Percentiles rank a stretch among this genome's conserved stretches.
phyloP scores from a whole-genome alignment of 75 land plant genomes.

The Cupressus sempervirens region DNA sequence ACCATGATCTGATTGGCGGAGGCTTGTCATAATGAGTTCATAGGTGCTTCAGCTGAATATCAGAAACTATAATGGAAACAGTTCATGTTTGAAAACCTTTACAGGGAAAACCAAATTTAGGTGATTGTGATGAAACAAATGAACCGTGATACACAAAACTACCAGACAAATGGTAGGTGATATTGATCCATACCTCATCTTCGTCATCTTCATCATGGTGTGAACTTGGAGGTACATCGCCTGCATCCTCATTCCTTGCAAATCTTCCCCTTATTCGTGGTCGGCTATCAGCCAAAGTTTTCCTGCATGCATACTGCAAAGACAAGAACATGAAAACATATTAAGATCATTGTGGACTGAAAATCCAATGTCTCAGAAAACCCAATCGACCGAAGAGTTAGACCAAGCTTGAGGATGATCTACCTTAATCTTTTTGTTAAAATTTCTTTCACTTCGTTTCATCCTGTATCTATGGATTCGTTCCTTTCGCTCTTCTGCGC shows the following conservation, averaged over 20 bases:
- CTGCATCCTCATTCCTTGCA: slow-evolving; percentile 76
- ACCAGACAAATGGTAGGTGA: background rate
- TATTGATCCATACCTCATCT: slow-evolving; percentile 7
- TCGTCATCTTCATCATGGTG: slow-evolving; percentile 24
- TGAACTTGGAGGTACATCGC: slow-evolving; percentile 22
- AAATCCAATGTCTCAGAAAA: no score
- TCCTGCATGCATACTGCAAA: slow-evolving; percentile 91
- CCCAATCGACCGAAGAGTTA: background rate
- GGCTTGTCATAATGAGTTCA: background rate
- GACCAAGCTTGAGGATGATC: background rate
- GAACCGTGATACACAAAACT: background rate
- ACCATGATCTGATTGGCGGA: background rate
- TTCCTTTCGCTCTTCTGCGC: slow-evolving; percentile 77
- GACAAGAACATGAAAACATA: background rate
- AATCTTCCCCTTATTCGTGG: slow-evolving; percentile 90
- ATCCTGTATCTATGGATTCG: slow-evolving; percentile 80
- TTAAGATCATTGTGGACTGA: no score
- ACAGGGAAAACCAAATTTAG: background rate
- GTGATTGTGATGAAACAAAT: background rate
- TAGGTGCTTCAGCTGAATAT: background rate
- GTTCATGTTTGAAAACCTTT: background rate
- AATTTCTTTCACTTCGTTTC: slow-evolving; percentile 91
- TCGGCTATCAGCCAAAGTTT: slow-evolving; percentile 88
- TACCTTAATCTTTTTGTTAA: slow-evolving; percentile 98
- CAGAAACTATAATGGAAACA: background rate